Evolutionary conservation across 2,329 filamentous ascomycete species (phyloP), one percentile per base, ranked within the genome.

Genomic region (Lithohypha guttulata): DNA sequence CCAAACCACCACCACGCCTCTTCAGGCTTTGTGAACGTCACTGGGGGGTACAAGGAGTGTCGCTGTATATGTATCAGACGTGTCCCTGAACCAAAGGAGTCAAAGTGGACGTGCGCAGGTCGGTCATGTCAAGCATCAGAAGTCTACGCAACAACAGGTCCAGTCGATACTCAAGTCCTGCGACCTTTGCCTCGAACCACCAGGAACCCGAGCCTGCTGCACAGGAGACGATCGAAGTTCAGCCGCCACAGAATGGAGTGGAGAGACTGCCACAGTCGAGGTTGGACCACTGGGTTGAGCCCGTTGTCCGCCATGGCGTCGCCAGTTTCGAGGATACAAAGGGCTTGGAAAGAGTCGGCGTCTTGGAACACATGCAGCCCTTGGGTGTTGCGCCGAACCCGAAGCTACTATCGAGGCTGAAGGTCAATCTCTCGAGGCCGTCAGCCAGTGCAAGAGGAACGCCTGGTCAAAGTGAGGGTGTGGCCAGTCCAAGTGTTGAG

Each of bases 351-450:
- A 71, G 80, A 34, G 75, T 77, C 58, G 83, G 83, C 47, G 82
- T 93, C 13, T 67, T 93, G 42, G 79, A 84, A 59, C 79, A 79
- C 53, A 93, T 93, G 86, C 79, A 78, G 38, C 79, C 86, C 18
- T 64, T 94, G 41, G 86, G 86, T 27, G 71, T 77, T 39, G 68
- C 78, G 50, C 86, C 86, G 9, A 70, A 69, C 15, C 62, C 70
- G 33, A 71, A 75, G 55, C 66, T 77, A 48, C 75, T 77, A 62
- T 65, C 66, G 45, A 67, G 70, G 49, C 57, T 69, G 42, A 71
- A 66, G 53, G 34, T 53, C 37, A 46, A 43, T 19, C 44, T 42
- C 21, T 31, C 36, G 3, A 41, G 50, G 15, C 49, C 48, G 19
- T 51, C 48, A 29, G 34, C 25, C 6, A 31, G 35, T 31, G 35